These are phyloP conservation scores for Tetrapisispora nanseiensis DNA, from an alignment of 805 yeast genomes.

Conservation along the genomic window DNA sequence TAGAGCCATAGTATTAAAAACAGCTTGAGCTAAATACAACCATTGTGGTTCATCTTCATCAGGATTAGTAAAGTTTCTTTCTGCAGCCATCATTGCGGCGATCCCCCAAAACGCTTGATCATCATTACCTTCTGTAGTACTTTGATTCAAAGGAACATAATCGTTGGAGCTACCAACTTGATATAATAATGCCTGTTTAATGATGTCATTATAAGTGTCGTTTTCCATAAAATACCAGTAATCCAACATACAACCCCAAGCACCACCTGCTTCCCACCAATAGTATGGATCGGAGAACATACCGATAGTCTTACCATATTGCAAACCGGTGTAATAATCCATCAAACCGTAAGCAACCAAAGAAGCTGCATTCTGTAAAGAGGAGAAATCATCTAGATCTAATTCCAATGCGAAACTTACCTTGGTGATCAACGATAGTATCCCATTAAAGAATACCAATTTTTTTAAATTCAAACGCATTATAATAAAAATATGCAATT, in stretches of 20 bases:
- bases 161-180: constrained; percentile 70
- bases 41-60: constrained; percentile 52
- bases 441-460: not conserved
- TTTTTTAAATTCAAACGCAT: not conserved
- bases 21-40: constrained; percentile 80
- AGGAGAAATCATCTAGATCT: constrained; percentile 24
- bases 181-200: constrained; percentile 53
- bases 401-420: constrained; percentile 14
- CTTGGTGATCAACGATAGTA: not conserved
- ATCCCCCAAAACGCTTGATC: constrained; percentile 98
- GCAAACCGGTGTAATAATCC: constrained; percentile 68
- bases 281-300: constrained; percentile 85
- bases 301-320: constrained; percentile 71
- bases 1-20: constrained; percentile 78
- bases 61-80: constrained; percentile 72
- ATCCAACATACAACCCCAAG: constrained; percentile 81
- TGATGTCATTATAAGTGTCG: constrained; percentile 48
- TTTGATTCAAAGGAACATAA: constrained; percentile 80
- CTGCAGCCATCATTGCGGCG: constrained; percentile 87
- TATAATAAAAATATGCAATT: not conserved
- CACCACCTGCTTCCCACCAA: constrained; percentile 99
- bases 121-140: constrained; percentile 92
- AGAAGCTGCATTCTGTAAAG: constrained; percentile 42
- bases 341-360: constrained; percentile 60
- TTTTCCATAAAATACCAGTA: constrained; percentile 64